Evolutionary conservation across 257 asterid species (phyloP).

Genomic region (Catharanthus roseus): DNA sequence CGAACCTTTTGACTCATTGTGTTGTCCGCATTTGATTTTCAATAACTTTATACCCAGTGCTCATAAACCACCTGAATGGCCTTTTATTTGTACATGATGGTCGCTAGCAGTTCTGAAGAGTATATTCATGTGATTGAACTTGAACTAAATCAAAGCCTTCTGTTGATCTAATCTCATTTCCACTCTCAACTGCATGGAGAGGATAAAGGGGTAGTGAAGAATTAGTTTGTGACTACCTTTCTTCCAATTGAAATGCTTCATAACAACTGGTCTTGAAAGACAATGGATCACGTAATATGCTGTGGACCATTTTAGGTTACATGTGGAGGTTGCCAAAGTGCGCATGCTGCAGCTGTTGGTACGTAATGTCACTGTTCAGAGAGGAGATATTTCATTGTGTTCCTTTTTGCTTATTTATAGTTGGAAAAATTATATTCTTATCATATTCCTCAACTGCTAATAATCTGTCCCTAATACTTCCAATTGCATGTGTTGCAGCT

Average conservation of each 20-base stretch:
- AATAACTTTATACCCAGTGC: neutral
- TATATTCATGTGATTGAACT: neutral
- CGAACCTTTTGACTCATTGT: neutral
- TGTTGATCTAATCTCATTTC: neutral
- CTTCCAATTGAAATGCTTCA: conserved; percentile 1
- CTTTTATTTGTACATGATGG: neutral
- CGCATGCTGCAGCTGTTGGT: conserved; percentile 97
- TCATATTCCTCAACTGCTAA: conserved; percentile 6
- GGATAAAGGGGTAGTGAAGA: neutral
- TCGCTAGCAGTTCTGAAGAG: neutral
- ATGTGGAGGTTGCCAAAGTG: conserved; percentile 99
- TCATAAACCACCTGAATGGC: neutral
- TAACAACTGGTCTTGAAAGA: neutral
- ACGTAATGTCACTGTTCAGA: conserved; percentile 24
- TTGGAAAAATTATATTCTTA: neutral
- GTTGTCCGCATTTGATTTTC: neutral
- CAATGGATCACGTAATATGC: conserved; percentile 14
- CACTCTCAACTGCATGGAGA: neutral
- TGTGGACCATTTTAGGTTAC: conserved; percentile 59
- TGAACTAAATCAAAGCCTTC: neutral
- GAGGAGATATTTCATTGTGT: neutral
- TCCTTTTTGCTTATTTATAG: neutral
- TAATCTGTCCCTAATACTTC: conserved; percentile 15
- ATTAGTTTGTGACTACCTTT: neutral
- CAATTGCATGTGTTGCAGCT: conserved; percentile 45